A percentile compares a stretch with the other conserved stretches of the same genome.
These are phyloP conservation scores for Zymoseptoria brevis DNA, from an alignment of 2,329 filamentous ascomycete species.

Conservation along the genomic window DNA sequence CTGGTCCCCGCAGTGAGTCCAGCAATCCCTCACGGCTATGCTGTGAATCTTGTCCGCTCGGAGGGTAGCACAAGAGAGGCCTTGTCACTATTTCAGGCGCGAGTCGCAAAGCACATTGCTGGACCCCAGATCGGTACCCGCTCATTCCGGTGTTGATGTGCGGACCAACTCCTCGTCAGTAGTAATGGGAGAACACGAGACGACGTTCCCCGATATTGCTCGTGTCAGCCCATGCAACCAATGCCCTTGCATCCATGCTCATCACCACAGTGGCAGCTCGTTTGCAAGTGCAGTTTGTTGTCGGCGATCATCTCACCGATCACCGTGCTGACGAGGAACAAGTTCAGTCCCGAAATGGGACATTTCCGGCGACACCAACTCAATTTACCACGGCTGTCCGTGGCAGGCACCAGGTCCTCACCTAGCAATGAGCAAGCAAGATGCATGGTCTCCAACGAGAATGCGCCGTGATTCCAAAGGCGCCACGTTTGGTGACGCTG, in stretches of 20 bases:
- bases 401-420: neutral
- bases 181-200: neutral
- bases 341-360: neutral
- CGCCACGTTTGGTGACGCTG: neutral
- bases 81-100: neutral
- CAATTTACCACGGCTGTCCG: neutral
- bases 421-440: neutral
- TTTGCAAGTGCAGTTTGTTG: neutral
- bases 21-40: neutral
- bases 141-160: neutral
- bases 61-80: neutral
- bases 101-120: neutral
- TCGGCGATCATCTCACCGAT: neutral
- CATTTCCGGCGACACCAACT: neutral
- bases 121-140: neutral
- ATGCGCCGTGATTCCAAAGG: neutral
- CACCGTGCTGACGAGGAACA: neutral
- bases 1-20: neutral
- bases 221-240: neutral
- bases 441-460: neutral
- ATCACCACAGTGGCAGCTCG: no score
- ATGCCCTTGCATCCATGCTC: no score
- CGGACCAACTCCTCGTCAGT: neutral
- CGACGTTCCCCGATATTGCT: neutral
- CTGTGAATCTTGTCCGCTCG: neutral